These are phyloP conservation scores for Elongisporangium prolatum DNA, from an alignment of 352 stramenopile species.

Conservation along the genomic window DNA sequence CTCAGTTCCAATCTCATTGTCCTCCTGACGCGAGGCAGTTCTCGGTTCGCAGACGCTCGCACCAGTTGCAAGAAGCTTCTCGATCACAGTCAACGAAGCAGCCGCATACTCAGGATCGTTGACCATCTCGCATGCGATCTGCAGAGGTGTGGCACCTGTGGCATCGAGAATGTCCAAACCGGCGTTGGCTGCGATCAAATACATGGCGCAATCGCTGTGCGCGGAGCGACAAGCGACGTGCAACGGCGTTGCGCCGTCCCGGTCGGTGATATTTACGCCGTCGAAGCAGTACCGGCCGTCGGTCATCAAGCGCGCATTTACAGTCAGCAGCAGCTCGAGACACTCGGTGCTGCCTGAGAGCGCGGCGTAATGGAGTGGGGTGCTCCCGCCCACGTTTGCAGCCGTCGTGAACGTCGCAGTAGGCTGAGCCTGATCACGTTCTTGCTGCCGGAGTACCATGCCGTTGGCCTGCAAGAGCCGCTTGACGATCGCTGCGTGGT, in stretches of 20 bases:
- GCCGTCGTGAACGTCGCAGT: background rate
- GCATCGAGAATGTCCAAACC: constrained; percentile 29
- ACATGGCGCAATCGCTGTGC: constrained; percentile 44
- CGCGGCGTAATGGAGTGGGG: constrained; percentile 30
- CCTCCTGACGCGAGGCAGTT: background rate
- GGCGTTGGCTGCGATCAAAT: constrained; percentile 57
- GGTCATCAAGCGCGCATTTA: constrained; percentile 37
- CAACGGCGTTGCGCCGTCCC: constrained; percentile 50
- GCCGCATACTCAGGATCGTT: constrained; percentile 28
- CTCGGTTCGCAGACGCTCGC: constrained; percentile 20
- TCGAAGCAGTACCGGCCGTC: constrained; percentile 43
- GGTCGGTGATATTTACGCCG: constrained; percentile 39
- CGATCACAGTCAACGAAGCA: constrained; percentile 34
- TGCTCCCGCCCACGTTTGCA: constrained; percentile 16
- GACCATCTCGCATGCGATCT: constrained; percentile 40
- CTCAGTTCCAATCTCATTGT: background rate
- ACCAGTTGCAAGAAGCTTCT: constrained; percentile 37
- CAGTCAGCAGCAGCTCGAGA: constrained; percentile 45
- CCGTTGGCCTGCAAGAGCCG: constrained; percentile 22
- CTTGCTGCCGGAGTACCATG: background rate
- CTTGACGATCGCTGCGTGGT: constrained; percentile 49
- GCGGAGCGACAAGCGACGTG: constrained; percentile 39
- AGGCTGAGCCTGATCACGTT: background rate
- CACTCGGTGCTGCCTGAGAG: constrained; percentile 29
- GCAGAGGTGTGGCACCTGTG: constrained; percentile 24